Base-by-base conservation (phyloP, 2,329 filamentous ascomycete genomes). In the Magnaporthiopsis rhizophila region DNA sequence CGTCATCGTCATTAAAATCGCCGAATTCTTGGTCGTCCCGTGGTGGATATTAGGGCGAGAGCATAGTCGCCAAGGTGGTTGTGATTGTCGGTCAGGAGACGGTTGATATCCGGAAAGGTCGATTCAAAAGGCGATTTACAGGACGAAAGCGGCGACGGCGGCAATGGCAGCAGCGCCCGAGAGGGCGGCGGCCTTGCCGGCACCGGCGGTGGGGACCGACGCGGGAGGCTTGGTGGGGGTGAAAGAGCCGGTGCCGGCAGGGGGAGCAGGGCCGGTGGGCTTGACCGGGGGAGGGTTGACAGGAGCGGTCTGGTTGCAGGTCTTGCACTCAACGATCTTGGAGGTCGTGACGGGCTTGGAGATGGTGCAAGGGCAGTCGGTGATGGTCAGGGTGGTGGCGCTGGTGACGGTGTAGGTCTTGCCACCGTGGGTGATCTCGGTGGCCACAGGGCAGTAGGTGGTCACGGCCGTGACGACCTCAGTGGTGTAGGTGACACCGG, bases 391-490 rank as follows among this genome's bases (percentile, higher is more conserved):
- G 75, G 86, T 88, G 75, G 86, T 88, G 74, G 87, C 77, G 83
- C 86, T 79, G 69, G 86, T 86, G 77, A 91, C 80, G 71, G 84
- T 88, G 83, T 89, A 90, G 78, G 88, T 90, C 75, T 83, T 80
- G 77, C 77, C 80, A 74, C 82, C 83, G 79, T 89, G 81, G 73
- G 83, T 84, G 77, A 91, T 77, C 71, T 80, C 76, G 71, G 89
- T 91, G 69, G 89, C 75, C 69, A 73, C 80, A 28, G 89, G 88
- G 86, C 89, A 92, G 85, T 82, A 90, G 74, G 89, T 92, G 78
- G 83, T 86, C 80, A 85, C 85, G 65, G 79, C 77, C 66, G 85
- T 87, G 68, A 91, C 83, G 69, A 86, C 79, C 81, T 89, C 85
- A 70, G 87, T 91, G 77, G 81, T 82, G 77, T 84, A 84, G 74